Evolutionary conservation across 495 filamentous ascomycete genomes (phyloP).

Genomic region (Trypethelium eluteriae): DNA sequence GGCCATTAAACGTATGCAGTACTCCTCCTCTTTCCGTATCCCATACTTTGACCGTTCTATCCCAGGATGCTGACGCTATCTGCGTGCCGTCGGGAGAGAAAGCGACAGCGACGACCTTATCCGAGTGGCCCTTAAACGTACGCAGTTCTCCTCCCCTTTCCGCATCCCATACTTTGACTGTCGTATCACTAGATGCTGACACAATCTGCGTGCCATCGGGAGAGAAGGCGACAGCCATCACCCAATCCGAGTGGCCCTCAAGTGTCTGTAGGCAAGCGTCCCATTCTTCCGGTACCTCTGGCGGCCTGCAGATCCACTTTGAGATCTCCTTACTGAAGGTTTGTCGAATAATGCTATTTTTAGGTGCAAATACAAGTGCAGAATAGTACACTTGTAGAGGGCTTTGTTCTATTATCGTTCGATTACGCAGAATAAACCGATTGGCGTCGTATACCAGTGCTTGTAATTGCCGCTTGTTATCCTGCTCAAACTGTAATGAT

Average conservation of each 20-base stretch:
- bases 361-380: conserved; percentile 23
- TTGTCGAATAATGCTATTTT: conserved; percentile 21
- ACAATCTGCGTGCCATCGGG: conserved; percentile 12
- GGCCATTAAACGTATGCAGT: conserved; percentile 17
- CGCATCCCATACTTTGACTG: conserved; percentile 15
- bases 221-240: too few relatives aligned
- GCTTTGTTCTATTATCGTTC: conserved; percentile 19
- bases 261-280: too few relatives aligned
- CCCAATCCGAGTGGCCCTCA: too few relatives aligned
- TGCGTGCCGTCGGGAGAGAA: too few relatives aligned
- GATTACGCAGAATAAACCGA: conserved; percentile 29
- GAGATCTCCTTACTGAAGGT: conserved; percentile 18
- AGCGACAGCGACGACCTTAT: too few relatives aligned
- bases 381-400: conserved; percentile 32
- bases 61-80: too few relatives aligned
- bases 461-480: too few relatives aligned
- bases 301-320: not conserved
- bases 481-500: too few relatives aligned
- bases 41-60: too few relatives aligned
- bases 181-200: not conserved
- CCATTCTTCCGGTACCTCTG: not conserved
- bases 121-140: too few relatives aligned
- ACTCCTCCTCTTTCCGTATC: too few relatives aligned
- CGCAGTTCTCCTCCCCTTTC: not conserved
- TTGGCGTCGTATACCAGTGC: conserved; percentile 30